These are phyloP conservation scores for Eremochloa ophiuroides DNA, from an alignment of 176 grass and related monocot species.

Conservation along the genomic window DNA sequence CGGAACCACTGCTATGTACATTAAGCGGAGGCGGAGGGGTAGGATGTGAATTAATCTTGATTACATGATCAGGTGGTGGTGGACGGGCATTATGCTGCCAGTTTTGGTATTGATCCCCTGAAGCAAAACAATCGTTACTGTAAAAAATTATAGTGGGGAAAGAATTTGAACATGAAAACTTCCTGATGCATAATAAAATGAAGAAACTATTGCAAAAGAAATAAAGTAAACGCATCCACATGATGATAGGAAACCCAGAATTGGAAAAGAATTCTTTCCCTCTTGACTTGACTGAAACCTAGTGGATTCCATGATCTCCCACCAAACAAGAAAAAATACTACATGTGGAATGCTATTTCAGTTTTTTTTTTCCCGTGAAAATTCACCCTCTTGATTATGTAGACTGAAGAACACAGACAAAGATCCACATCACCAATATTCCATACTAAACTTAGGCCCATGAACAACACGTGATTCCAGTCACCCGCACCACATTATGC, in stretches of 20 bases:
- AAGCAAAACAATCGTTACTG: neutral
- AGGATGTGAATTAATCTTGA: conserved; percentile 54
- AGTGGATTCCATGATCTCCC: neutral
- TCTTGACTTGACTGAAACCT: neutral
- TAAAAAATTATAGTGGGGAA: neutral
- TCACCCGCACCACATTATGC: neutral
- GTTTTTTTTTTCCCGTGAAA: neutral
- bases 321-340: neutral
- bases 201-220: neutral
- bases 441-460: neutral
- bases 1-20: conserved; percentile 58
- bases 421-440: neutral
- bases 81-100: conserved; percentile 73
- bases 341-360: neutral
- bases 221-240: neutral
- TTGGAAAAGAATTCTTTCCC: neutral
- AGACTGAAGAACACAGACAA: neutral
- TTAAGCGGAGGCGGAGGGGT: conserved; percentile 39
- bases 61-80: conserved; percentile 59
- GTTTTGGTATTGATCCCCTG: conserved; percentile 83
- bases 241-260: neutral
- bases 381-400: neutral
- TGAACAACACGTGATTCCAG: neutral
- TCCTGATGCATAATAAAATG: conserved; percentile 7
- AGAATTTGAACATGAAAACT: neutral